A percentile compares a stretch with the other conserved stretches of the same genome.
phyloP scores from a whole-genome alignment of 176 grass and related monocot genomes.

The Musa acuminata region DNA sequence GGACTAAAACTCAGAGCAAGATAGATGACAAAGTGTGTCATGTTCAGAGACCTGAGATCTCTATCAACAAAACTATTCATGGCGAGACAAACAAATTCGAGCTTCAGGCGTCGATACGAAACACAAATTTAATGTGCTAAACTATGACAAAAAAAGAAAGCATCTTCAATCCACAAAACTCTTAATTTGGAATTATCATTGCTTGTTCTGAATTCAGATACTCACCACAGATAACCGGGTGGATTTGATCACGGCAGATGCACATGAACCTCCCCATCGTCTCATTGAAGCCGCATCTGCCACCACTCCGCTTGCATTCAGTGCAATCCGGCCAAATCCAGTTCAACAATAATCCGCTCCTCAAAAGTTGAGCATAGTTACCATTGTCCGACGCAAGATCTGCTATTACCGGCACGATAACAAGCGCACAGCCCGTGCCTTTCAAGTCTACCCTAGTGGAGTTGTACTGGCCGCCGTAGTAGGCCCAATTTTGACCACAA shows the following conservation, averaged over 20 bases:
- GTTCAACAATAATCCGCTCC: constrained; percentile 37
- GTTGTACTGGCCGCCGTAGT: neutral
- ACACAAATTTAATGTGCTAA: neutral
- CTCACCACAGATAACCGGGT: constrained; percentile 29
- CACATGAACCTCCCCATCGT: constrained; percentile 17
- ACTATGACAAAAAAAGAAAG: neutral
- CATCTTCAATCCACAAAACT: neutral
- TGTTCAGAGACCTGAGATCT: neutral
- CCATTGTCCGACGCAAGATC: neutral
- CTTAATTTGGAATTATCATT: neutral
- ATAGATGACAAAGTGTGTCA: neutral
- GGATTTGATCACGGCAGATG: constrained; percentile 31
- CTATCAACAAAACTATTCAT: neutral
- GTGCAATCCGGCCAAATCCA: constrained; percentile 23
- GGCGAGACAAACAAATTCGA: neutral
- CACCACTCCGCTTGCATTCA: constrained; percentile 15
- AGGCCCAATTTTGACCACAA: neutral
- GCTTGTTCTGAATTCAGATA: neutral
- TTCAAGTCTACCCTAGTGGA: neutral
- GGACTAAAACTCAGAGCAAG: too few relatives aligned
- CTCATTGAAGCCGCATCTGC: constrained; percentile 35
- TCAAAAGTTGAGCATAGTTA: constrained; percentile 22
- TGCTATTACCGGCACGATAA: constrained; percentile 28
- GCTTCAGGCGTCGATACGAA: neutral
- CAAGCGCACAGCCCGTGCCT: neutral